Conservation (phyloP, 176 grass and related monocot genomes). For the Chrysopogon serrulatus region DNA sequence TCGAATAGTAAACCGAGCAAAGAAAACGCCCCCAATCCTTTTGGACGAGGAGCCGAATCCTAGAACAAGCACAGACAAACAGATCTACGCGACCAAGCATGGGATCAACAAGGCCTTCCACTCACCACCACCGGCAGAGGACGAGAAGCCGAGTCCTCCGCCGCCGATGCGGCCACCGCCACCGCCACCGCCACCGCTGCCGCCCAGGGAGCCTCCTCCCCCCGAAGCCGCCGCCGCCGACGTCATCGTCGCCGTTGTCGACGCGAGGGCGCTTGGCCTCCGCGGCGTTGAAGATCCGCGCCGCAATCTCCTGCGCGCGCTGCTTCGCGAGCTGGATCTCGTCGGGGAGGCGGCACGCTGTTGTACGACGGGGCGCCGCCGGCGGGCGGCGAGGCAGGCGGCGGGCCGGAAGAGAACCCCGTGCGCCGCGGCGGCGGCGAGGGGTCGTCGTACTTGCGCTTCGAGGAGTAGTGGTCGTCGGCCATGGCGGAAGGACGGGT, state of each 20-base stretch:
- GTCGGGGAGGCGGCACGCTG: conserved; percentile 73
- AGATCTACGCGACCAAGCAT: conserved; percentile 13
- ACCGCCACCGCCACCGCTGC: neutral
- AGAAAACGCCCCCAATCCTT: neutral
- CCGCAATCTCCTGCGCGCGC: conserved; percentile 87
- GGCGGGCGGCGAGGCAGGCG: conserved; percentile 36
- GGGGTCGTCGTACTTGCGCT: conserved; percentile 86
- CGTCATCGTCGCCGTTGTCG: conserved; percentile 55
- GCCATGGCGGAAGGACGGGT: conserved; percentile 42
- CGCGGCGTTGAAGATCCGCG: conserved; percentile 82
- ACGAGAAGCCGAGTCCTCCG: conserved; percentile 36
- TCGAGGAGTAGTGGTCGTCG: conserved; percentile 74
- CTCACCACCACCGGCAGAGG: conserved; percentile 27
- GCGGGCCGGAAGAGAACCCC: conserved; percentile 74
- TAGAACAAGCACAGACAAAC: neutral
- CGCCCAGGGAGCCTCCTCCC: conserved; percentile 23
- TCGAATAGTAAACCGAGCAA: neutral
- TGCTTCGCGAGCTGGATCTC: conserved; percentile 95
- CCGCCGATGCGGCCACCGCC: conserved; percentile 9
- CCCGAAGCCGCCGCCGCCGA: conserved; percentile 13
- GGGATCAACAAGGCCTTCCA: neutral
- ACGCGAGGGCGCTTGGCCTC: conserved; percentile 88
- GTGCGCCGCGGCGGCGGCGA: conserved; percentile 51
- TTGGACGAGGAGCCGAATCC: neutral
- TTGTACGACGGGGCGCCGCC: conserved; percentile 48